Evolutionary conservation across 2,329 filamentous ascomycete species (phyloP), one percentile per base, ranked within the genome.

Genomic region (Thermothelomyces thermophilus): DNA sequence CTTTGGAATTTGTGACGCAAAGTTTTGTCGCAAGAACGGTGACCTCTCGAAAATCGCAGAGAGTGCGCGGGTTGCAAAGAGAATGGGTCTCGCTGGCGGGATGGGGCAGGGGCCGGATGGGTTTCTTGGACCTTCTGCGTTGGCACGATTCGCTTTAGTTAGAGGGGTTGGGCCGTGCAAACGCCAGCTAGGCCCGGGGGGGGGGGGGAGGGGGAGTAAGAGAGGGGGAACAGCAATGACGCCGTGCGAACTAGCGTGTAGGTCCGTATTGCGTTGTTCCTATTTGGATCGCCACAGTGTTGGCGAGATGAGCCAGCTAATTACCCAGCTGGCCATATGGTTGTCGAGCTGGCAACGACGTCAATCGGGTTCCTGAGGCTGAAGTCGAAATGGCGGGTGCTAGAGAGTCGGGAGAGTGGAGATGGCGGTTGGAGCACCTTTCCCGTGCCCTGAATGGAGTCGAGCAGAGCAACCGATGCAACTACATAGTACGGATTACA

Each of bases 101-200:
- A 26, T 26, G 37, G 30, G 19, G 46, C 46, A 44, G 41, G 45
- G 46, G 40, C 14, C 33, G 36, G 41, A 41, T 52, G 39, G 26
- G 33, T 44, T n/a, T 36, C 14, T n/a, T 35, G 33, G 33, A n/a
- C 5, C 5, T 48, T 52, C 51, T 53, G 51, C 43, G 48, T 40
- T 51, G 52, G 49, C 48, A 52, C 24, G 17, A 40, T 16, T 13
- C 46, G 44, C 48, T 31, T 28, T 36, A 41, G 26, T 31, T 47
- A 36, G 55, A 57, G 53, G 55, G 55, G 55, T 53, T 57, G 53
- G 55, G 55, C 40, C 52, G 31, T 47, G 37, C 36, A 50, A 42
- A 50, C 39, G 48, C 41, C 48, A 46, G 46, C 33, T 20, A 39
- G 44, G 41, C 30, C 24, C 19, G 46, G 39, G 39, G 33, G 46